Conservation (phyloP, 768 basidiomycete genomes). For the Gautieria morchelliformis region DNA sequence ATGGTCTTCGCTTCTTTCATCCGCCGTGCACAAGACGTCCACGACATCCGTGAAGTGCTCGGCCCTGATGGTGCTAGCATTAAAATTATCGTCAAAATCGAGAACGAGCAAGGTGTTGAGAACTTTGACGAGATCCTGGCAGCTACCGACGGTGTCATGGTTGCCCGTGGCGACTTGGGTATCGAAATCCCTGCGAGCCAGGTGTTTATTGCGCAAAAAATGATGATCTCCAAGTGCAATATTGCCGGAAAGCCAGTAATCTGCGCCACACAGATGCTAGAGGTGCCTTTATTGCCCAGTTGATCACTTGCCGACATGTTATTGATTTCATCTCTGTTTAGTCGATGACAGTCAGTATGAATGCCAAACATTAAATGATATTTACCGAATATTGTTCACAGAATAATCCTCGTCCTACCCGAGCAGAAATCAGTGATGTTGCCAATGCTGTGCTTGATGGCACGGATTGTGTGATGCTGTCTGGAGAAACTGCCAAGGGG, state of each 20-base stretch:
- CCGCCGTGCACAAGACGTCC: slow-evolving; percentile 88
- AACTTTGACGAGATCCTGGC: slow-evolving; percentile 98
- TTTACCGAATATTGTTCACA: slow-evolving; percentile 18
- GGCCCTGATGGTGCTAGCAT: slow-evolving; percentile 92
- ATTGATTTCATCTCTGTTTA: slow-evolving; percentile 22
- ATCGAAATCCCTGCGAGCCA: slow-evolving; percentile 99
- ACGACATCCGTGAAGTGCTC: slow-evolving; percentile 85
- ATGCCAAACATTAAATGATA: neutral
- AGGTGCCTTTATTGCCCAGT: slow-evolving; percentile 38
- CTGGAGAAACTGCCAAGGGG: slow-evolving; percentile 98
- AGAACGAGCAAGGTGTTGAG: slow-evolving; percentile 97
- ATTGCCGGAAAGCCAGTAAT: slow-evolving; percentile 96
- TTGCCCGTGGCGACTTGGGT: slow-evolving; percentile 97
- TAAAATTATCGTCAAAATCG: slow-evolving; percentile 99
- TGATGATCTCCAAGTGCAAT: slow-evolving; percentile 99
- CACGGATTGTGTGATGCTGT: slow-evolving; percentile 99
- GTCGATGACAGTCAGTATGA: slow-evolving; percentile 80
- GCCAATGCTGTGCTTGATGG: slow-evolving; percentile 99
- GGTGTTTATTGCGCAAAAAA: slow-evolving; percentile 99
- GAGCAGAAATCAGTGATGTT: slow-evolving; percentile 97
- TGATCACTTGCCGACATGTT: neutral
- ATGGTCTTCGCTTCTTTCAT: slow-evolving; percentile 99
- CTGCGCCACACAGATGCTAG: slow-evolving; percentile 99
- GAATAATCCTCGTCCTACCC: slow-evolving; percentile 98
- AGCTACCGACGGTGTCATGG: slow-evolving; percentile 98